These are phyloP conservation scores for Bimuria novae-zelandiae DNA, from an alignment of 2,329 filamentous ascomycete species.

Conservation along the genomic window DNA sequence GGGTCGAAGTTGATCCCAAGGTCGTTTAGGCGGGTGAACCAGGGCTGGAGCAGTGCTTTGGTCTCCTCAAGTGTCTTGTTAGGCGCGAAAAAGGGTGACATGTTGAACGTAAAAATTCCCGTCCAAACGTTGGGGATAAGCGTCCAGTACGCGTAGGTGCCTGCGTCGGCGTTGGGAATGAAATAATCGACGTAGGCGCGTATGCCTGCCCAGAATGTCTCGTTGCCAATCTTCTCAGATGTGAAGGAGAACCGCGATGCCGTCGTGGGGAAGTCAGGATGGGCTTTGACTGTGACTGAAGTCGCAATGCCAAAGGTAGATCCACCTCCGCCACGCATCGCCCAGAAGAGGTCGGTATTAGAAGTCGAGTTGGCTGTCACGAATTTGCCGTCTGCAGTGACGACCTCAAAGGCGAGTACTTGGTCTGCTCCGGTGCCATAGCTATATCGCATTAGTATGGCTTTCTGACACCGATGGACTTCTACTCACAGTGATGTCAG, in stretches of 20 bases:
- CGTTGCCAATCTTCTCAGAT: constrained; percentile 34
- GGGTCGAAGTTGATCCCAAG: constrained; percentile 39
- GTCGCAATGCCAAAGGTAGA: constrained; percentile 42
- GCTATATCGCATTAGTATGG: constrained; percentile 22
- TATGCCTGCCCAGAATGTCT: constrained; percentile 44
- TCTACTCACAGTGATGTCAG: constrained; percentile 48
- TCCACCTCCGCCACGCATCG: constrained; percentile 41
- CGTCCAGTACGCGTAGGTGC: constrained; percentile 42
- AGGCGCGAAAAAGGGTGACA: constrained; percentile 43
- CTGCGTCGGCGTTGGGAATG: constrained; percentile 42
- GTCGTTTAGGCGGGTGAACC: constrained; percentile 34
- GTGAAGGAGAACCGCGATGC: constrained; percentile 40
- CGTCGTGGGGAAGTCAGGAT: constrained; percentile 38
- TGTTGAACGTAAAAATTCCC: constrained; percentile 39
- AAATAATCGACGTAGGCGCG: constrained; percentile 36
- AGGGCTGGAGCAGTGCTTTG: constrained; percentile 37
- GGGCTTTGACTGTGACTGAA: constrained; percentile 41
- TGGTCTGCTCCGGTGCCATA: constrained; percentile 48
- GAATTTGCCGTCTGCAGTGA: constrained; percentile 38
- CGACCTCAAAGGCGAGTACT: constrained; percentile 33
- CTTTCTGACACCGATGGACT: constrained; percentile 21
- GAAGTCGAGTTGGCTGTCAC: constrained; percentile 36
- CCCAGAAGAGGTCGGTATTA: constrained; percentile 43
- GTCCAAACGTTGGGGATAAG: constrained; percentile 36
- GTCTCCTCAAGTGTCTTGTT: constrained; percentile 38